phyloP scores from a whole-genome alignment of 2,329 filamentous ascomycete genomes.

The Xylariomycetidae sp. region DNA sequence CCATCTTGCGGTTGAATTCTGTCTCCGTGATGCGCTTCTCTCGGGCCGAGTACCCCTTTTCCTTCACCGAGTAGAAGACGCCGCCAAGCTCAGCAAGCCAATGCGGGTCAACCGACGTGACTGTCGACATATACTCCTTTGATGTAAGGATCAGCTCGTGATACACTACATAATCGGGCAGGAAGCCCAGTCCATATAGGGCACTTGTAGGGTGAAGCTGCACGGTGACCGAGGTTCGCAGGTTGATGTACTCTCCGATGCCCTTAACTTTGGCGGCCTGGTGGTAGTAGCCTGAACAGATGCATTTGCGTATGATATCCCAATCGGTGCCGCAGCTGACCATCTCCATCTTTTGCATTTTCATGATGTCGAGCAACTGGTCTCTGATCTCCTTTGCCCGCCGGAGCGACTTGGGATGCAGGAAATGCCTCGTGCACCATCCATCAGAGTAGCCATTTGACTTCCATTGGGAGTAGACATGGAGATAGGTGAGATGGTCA shows the following conservation, averaged over 20 bases:
- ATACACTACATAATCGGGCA: constrained; percentile 96
- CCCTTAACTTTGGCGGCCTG: constrained; percentile 95
- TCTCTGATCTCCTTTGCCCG: constrained; percentile 91
- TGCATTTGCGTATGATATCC: constrained; percentile 92
- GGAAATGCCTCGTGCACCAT: constrained; percentile 90
- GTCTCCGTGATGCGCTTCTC: constrained; percentile 84
- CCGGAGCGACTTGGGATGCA: constrained; percentile 90
- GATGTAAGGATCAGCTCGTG: constrained; percentile 95
- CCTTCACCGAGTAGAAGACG: constrained; percentile 95
- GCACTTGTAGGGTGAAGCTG: constrained; percentile 92
- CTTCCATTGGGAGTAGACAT: constrained; percentile 95
- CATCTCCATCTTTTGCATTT: constrained; percentile 84
- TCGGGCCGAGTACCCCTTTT: constrained; percentile 88
- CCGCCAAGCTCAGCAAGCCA: constrained; percentile 96
- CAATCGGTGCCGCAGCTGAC: constrained; percentile 92
- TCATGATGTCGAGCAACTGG: constrained; percentile 91
- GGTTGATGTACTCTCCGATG: constrained; percentile 94
- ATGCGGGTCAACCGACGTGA: constrained; percentile 91
- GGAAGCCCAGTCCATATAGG: constrained; percentile 85
- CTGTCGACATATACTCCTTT: constrained; percentile 97
- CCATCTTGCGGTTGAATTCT: constrained; percentile 89
- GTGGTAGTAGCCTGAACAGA: constrained; percentile 97
- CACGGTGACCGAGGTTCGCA: constrained; percentile 89
- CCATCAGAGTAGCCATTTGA: constrained; percentile 82
- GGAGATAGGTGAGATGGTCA: constrained; percentile 90